Base-by-base conservation (phyloP, 1,284 basidiomycete genomes). In the Heterobasidion parviporum region DNA sequence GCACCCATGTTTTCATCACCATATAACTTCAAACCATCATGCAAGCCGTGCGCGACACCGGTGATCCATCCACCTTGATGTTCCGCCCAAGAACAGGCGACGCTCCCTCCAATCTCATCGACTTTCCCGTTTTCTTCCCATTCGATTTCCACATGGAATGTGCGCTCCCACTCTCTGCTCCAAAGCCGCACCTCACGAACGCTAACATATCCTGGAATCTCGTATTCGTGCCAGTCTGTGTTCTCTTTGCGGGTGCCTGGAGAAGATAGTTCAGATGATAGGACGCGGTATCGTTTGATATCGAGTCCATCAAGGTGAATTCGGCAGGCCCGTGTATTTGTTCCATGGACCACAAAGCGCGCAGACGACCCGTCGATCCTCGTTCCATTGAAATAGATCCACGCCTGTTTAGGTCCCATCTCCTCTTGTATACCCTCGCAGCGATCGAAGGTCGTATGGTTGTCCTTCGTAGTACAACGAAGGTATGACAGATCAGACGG, bases 61-160 rank as follows among this genome's bases (percentile, higher is more conserved):
- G 20, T 26, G 14, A 47, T n/a, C 70, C 82, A 64, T 79, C 78
- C 66, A 80, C 79, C 60, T 49, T 41, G 32, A 64, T 83, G 82
- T 64, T 90, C 87, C 7, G 77, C 79, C 83, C 85, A 89, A 61
- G 79, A 78, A 60, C 88, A 90, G 34, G 80, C 81, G 41, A 85
- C 74, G 1, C 76, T 70, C 14, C 86, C 88, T 34, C 12, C 32
- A 50, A 12, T 50, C 34, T n/a, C 26, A 32, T 36, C 26, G 8
- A n/a, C 32, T 8, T 14, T 18, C 14, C 18, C 63, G 68, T 45
- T 80, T 63, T 50, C 62, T 57, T 45, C 72, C 70, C 36, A 82
- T 68, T 49, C 51, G n/a, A 62, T 15, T 60, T 82, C 76, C 20
- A 87, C 79, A 35, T 73, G 74, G 59, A 87, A 87, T 60, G 67